These are phyloP conservation scores for Chrysanthemum makinoi DNA, from an alignment of 129 eudicot genomes.

Conservation along the genomic window DNA sequence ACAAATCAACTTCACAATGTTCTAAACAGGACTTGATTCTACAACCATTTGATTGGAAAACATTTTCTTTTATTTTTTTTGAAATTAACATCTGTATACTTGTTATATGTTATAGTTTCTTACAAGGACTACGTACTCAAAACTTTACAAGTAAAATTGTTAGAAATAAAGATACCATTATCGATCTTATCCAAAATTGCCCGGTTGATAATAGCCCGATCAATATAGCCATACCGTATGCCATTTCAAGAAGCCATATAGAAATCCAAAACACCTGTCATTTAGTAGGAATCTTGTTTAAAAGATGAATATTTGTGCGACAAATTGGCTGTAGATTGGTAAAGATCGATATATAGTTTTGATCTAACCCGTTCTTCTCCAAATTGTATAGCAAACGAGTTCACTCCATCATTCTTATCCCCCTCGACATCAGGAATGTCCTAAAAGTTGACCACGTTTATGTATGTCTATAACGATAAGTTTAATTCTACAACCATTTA, in stretches of 20 bases:
- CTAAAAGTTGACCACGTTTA: too few relatives aligned
- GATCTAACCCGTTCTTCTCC: constrained; percentile 24
- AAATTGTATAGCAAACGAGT: constrained; percentile 23
- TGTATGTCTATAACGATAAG: too few relatives aligned
- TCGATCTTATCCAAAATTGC: constrained; percentile 20
- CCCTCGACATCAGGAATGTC: constrained; percentile 37
- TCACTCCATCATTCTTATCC: constrained; percentile 28
- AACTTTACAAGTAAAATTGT: not conserved
- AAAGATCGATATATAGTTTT: not conserved
- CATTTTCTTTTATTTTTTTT: too few relatives aligned
- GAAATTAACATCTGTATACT: too few relatives aligned
- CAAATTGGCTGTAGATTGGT: not conserved
- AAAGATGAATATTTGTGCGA: too few relatives aligned
- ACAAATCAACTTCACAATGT: too few relatives aligned
- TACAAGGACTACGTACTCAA: too few relatives aligned
- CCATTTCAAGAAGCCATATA: constrained; percentile 31
- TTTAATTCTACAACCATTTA: too few relatives aligned
- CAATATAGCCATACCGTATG: constrained; percentile 24
- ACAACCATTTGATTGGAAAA: too few relatives aligned
- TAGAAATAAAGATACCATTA: constrained; percentile 19
- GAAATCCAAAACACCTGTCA: constrained; percentile 30
- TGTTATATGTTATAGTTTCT: too few relatives aligned
- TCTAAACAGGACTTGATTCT: too few relatives aligned
- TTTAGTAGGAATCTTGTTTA: too few relatives aligned
- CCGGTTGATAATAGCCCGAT: constrained; percentile 23